Conservation (phyloP, 2,329 filamentous ascomycete species). For the Pseudocercospora musae region DNA sequence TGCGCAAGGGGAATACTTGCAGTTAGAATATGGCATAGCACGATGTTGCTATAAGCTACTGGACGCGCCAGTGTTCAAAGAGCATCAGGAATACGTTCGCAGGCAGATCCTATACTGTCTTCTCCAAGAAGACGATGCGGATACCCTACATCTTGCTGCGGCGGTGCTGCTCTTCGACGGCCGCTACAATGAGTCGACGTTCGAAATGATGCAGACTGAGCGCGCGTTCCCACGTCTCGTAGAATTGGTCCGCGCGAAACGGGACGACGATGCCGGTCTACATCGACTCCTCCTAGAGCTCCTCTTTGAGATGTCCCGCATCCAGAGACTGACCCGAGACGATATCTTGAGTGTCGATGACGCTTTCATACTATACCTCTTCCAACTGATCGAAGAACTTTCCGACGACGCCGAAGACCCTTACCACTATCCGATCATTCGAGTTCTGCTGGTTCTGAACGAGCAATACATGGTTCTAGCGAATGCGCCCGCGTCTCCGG, state of each 20-base stretch:
- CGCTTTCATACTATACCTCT: conserved; percentile 76
- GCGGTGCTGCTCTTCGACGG: conserved; percentile 87
- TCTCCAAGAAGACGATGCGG: conserved; percentile 77
- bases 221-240: conserved; percentile 79
- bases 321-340: conserved; percentile 73
- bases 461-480: conserved; percentile 91
- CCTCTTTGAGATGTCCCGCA: conserved; percentile 93
- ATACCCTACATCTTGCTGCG: conserved; percentile 75
- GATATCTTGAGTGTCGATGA: conserved; percentile 72
- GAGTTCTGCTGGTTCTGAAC: conserved; percentile 91
- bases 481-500: conserved; percentile 51
- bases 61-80: conserved; percentile 68
- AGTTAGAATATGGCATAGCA: conserved; percentile 74
- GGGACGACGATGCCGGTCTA: conserved; percentile 42
- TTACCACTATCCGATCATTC: conserved; percentile 92
- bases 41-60: conserved; percentile 77
- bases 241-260: conserved; percentile 69
- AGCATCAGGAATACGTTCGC: conserved; percentile 81
- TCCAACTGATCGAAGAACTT: conserved; percentile 81
- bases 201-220: conserved; percentile 83
- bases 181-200: conserved; percentile 69
- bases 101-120: conserved; percentile 90
- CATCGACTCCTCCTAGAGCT: conserved; percentile 82
- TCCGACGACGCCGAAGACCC: conserved; percentile 87
- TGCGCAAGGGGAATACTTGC: conserved; percentile 62